Base-by-base conservation (phyloP, 2,329 filamentous ascomycete species). In the Raffaelea ambrosiae region DNA sequence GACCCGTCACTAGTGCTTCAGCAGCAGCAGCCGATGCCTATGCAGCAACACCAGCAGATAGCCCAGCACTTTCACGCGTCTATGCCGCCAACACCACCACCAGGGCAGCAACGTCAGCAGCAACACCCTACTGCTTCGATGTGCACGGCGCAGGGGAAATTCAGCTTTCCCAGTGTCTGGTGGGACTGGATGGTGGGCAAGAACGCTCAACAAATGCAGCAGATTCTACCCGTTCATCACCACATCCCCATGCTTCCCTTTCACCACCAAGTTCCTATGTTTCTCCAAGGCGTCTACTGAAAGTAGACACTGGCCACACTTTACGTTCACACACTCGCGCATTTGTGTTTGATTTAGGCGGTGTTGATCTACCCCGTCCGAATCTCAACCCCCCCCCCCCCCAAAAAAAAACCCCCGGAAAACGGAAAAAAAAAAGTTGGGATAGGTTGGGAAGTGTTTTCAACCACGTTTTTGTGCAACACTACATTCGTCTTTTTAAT, bases 191-290 rank as follows among this genome's bases (percentile, higher is more conserved):
- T 53, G 9, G 46, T 52, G 3, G 48, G 51, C 43, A 49, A 50
- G 48, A 53, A 76, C 60, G 70, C 71, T 51, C 72, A 72, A 58
- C 70, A 72, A 50, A 62, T 66, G 44, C 69, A 71, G 21, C 66
- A 67, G 43, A 64, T 45, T 2, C 46, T 50, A 13, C 43, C 49
- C 4, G 31, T 43, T 13, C 45, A 73, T 36, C 73, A 74, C 53
- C 43, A 29, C 26, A 29, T 48, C 4, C 68, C 74, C 48, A 67
- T 72, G 49, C 63, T 70, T 43, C 67, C 71, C 21, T 76, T 77
- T 49, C 73, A 76, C 51, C 70, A 73, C 41, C 68, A 29, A 29
- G 26, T 29, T 7, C 26, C 72, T 31, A 64, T 77, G 46, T 69
- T 78, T 55, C 19, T 53, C 19, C 46, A 48, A 20, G 44, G 48